Base-by-base conservation (phyloP, 345 rosid genomes). In the Turritis glabra region DNA sequence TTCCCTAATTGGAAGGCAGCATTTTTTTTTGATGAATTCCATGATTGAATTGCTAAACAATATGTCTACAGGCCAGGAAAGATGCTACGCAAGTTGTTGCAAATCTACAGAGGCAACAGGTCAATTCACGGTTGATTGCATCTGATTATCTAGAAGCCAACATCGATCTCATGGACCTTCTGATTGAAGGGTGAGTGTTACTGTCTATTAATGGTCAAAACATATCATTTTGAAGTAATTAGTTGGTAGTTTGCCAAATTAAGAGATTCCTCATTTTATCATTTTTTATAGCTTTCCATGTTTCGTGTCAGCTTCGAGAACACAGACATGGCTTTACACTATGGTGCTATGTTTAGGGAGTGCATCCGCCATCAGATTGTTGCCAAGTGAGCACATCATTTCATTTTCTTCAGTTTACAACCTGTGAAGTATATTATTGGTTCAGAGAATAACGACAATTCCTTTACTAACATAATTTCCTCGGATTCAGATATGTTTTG, bases 81-180 rank as follows among this genome's bases (percentile, higher is more conserved):
- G 99, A 95, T 88, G 97, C 94, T 70, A 95, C 99, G 22, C 98
- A 92, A 84, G 93, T 95, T 74, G 96, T 92, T 62, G 99, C 99
- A 33, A 95, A 95, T 85, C 82, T 95, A 63, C 99, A 92, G 79
- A 81, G 99, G 78, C 99, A 92, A 47, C 99, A 90, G 84, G 98
- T 95, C 71, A 81, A 92, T 1, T 92, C 92, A 8, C 82, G 89
- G 62, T 73, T 95, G 89, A 95, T 95, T 80, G 96, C 98, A 2
- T 95, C 97, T 75, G 97, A 92, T 41, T 92, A 90, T 84, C 80
- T 95, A 66, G 99, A 92, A 78, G 85, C 88, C 41, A 90, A 92
- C 44, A 80, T 86, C 0, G 96, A 95, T 83, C 97, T 95, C 72
- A 83, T 95, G 83, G 98, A 92, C 77, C 82, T 81, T 71, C 69